These are phyloP conservation scores for Discostella stelligeroides DNA, from an alignment of 108 stramenopile species.

Conservation along the genomic window DNA sequence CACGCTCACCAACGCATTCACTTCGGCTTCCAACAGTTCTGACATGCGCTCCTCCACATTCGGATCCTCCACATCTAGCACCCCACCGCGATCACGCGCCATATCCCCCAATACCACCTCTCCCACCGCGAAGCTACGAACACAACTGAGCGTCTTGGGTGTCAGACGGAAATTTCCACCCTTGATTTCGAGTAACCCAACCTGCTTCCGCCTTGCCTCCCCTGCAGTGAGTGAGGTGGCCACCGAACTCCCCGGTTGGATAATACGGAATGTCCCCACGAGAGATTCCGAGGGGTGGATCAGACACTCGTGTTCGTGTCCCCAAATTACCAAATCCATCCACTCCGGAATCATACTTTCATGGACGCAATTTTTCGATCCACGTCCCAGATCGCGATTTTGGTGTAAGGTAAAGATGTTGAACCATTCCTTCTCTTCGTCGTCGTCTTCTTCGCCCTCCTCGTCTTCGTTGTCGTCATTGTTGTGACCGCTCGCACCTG, in stretches of 20 bases:
- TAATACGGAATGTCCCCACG: constrained; percentile 92
- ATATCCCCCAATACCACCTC: constrained; percentile 58
- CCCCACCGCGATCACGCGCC: constrained; percentile 33
- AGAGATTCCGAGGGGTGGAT: constrained; percentile 85
- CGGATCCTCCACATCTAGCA: constrained; percentile 79
- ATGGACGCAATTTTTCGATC: constrained; percentile 95
- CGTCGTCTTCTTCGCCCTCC: constrained; percentile 39
- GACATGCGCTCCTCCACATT: constrained; percentile 76
- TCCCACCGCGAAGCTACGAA: constrained; percentile 80
- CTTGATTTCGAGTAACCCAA: constrained; percentile 82
- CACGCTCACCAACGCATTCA: constrained; percentile 71
- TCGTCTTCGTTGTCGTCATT: constrained; percentile 29
- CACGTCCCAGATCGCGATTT: constrained; percentile 95
- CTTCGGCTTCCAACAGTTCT: constrained; percentile 61
- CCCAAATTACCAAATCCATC: constrained; percentile 96
- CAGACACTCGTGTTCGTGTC: constrained; percentile 96
- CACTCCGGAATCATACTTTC: constrained; percentile 98
- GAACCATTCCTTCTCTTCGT: constrained; percentile 62
- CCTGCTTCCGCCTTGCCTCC: constrained; percentile 89
- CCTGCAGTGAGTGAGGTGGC: constrained; percentile 89
- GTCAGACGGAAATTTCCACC: constrained; percentile 73
- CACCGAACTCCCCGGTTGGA: constrained; percentile 95
- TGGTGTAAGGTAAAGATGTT: constrained; percentile 97
- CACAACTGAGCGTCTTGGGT: constrained; percentile 77
- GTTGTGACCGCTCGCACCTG: constrained; percentile 15